A percentile compares a stretch with the other conserved stretches of the same genome.
These are phyloP conservation scores for Leccinum subrobustum DNA, from an alignment of 1,284 basidiomycete genomes.

Conservation along the genomic window DNA sequence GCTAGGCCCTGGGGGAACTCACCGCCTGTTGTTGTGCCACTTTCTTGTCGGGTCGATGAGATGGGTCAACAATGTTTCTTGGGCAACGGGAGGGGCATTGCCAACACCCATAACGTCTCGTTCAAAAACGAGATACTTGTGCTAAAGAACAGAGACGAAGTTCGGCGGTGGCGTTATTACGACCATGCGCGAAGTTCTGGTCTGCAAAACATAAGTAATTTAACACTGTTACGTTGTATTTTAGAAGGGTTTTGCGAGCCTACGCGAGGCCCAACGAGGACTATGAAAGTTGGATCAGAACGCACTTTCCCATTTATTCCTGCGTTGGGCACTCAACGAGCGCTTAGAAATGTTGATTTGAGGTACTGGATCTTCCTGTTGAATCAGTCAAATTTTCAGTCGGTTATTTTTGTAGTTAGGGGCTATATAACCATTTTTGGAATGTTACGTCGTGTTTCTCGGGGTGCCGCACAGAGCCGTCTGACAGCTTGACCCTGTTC, in stretches of 20 bases:
- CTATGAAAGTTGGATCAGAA: background rate
- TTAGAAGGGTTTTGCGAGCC: background rate
- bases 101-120: background rate
- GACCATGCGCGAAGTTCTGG: background rate
- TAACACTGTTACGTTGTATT: background rate
- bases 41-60: background rate
- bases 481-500: constrained; percentile 3
- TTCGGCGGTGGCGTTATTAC: background rate
- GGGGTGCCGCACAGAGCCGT: background rate
- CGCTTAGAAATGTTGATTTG: background rate
- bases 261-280: background rate
- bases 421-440: constrained; percentile 23
- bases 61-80: background rate
- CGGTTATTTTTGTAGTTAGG: constrained; percentile 11
- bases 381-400: no score
- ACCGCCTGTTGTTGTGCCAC: background rate
- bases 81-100: background rate
- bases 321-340: background rate
- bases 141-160: background rate
- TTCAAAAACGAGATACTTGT: background rate
- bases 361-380: background rate
- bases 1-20: background rate
- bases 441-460: constrained; percentile 23
- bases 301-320: background rate
- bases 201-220: background rate